phyloP scores from a whole-genome alignment of 345 rosid species.

The Passiflora organensis region DNA sequence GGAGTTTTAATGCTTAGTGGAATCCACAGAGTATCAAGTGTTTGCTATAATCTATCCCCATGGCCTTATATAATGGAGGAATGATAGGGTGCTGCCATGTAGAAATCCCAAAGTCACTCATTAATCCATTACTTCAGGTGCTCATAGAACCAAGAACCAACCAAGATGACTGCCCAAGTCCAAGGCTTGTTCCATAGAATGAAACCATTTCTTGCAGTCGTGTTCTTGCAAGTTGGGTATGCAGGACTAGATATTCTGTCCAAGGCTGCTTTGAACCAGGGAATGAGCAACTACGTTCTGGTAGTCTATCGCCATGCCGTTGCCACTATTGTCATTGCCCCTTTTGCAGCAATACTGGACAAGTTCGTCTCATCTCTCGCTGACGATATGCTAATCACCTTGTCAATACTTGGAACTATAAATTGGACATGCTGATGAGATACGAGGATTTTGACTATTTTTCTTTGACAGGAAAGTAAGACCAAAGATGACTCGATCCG shows the following conservation, averaged over 20 bases:
- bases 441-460: too few species aligned
- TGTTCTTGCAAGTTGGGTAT: constrained; percentile 75
- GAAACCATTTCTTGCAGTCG: constrained; percentile 59
- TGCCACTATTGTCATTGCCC: constrained; percentile 66
- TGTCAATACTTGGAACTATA: too few species aligned
- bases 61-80: background rate
- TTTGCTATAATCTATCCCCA: too few species aligned
- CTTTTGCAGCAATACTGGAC: constrained; percentile 68
- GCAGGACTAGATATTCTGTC: constrained; percentile 83
- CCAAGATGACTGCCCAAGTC: too few species aligned
- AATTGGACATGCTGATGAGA: too few species aligned
- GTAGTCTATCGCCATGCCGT: constrained; percentile 84
- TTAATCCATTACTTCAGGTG: too few species aligned
- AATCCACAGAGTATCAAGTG: background rate
- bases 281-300: constrained; percentile 81
- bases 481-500: constrained; percentile 64
- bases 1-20: too few species aligned
- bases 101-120: too few species aligned
- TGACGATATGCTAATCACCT: too few species aligned
- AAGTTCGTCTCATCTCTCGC: constrained; percentile 22
- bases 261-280: constrained; percentile 70
- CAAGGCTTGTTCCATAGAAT: constrained; percentile 10
- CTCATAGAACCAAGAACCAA: too few species aligned
- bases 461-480: constrained; percentile 50
- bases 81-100: background rate